Conservation (phyloP, 2,329 filamentous ascomycete species). For the Colletotrichum lindemuthianum region DNA sequence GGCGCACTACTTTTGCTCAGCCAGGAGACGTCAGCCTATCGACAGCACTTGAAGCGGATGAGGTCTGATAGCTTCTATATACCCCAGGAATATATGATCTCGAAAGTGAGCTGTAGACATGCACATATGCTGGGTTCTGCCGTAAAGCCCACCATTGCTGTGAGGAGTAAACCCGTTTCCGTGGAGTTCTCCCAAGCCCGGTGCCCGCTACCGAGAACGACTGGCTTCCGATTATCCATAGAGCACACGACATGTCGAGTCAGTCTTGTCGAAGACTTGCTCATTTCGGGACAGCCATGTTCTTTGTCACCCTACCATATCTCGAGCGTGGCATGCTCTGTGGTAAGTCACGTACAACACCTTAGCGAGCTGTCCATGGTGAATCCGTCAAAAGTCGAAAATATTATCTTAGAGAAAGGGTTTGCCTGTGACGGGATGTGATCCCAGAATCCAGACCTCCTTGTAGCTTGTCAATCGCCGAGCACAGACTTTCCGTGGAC, state of each 20-base stretch:
- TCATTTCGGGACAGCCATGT: not conserved
- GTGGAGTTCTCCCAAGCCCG: slow-evolving; percentile 9
- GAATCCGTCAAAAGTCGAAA: too few species aligned
- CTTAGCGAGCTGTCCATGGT: too few species aligned
- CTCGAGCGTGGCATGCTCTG: too few species aligned
- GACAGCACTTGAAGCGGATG: slow-evolving; percentile 8
- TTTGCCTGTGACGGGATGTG: not conserved
- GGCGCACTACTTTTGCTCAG: not conserved
- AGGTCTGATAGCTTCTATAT: slow-evolving; percentile 12
- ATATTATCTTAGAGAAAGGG: too few species aligned
- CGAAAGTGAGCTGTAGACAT: too few species aligned
- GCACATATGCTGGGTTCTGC: not conserved
- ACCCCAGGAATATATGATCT: not conserved
- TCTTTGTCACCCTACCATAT: not conserved
- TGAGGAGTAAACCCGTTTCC: slow-evolving; percentile 13
- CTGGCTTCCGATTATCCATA: not conserved
- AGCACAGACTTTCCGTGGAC: slow-evolving; percentile 8
- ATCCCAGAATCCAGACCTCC: slow-evolving; percentile 12
- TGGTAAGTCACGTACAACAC: too few species aligned
- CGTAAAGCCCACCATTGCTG: not conserved
- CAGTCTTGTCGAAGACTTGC: not conserved
- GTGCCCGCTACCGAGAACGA: not conserved
- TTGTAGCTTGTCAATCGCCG: slow-evolving; percentile 7
- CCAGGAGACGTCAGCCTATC: not conserved
- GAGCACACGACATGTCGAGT: not conserved